Conservation (phyloP, 176 grass and related monocot genomes). For the Dendrocalamus sinicus region DNA sequence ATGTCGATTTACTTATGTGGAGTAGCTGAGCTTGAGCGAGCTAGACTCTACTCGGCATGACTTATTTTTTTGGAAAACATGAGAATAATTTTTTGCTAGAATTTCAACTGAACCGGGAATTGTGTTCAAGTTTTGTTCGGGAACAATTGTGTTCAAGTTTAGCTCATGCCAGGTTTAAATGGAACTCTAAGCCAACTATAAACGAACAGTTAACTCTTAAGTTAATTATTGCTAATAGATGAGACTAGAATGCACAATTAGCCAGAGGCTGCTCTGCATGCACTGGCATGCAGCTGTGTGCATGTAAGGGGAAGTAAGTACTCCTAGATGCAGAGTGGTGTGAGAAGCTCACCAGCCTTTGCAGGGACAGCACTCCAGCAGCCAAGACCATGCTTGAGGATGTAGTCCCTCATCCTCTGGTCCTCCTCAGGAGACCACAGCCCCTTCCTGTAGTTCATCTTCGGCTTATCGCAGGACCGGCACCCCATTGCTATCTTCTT, state of each 20-base stretch:
- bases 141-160: neutral
- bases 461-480: constrained; percentile 80
- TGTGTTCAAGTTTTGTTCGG: neutral
- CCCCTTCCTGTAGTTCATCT: constrained; percentile 82
- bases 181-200: neutral
- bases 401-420: constrained; percentile 74
- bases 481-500: constrained; percentile 59
- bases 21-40: neutral
- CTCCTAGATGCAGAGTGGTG: neutral
- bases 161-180: neutral
- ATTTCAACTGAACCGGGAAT: neutral
- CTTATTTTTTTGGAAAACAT: neutral
- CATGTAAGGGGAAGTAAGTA: neutral
- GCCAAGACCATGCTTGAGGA: constrained; percentile 73
- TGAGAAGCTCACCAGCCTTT: constrained; percentile 69
- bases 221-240: neutral
- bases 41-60: neutral
- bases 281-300: constrained; percentile 21
- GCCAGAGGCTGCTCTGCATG: neutral
- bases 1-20: neutral
- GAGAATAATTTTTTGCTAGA: neutral
- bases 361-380: constrained; percentile 92
- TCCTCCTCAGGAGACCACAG: constrained; percentile 94
- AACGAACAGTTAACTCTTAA: neutral
- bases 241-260: neutral